Base-by-base conservation (phyloP, 305 asterid species). In the Rubia peregrina region DNA sequence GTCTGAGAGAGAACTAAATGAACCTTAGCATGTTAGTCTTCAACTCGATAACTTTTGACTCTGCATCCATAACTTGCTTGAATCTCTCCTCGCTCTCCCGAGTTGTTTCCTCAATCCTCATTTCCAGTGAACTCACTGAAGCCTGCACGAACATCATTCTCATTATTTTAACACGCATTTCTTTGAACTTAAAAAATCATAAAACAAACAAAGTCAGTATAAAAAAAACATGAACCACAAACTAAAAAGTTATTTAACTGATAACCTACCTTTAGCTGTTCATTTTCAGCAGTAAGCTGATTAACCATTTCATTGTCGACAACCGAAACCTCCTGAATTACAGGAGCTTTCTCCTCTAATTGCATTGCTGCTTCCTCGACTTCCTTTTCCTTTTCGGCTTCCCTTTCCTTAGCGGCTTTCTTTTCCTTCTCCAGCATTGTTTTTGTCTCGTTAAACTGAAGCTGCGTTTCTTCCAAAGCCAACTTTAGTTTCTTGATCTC, bases 11-110 rank as follows among this genome's bases (percentile, higher is more conserved):
- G n/a, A 60, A 60, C 40, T 24, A 60, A 60, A 40, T 38, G 42
- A 63, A 92, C 98, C 97, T 90, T 76, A 82, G 97, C 84, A 82
- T 86, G 65, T 74, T 78, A 59, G 88, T 85, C 87, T 92, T 90
- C 81, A 90, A 70, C 83, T 82, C 85, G 76, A 87, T 85, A 70
- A 88, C 79, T 77, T 81, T 83, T 57, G 91, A 77, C 80, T 92
- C 96, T 57, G 98, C 90, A 64, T 90, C 96, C 82, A 72, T 59
- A 30, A 88, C 87, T 80, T 86, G 97, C 80, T 84, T 84, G 75
- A 89, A 77, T 49, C 94, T 80, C 59, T 86, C 91, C 81, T 87
- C 91, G 68, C 94, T 82, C 70, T 87, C 80, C 71, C 78, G 89
- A 80, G 81, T 80, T 24, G 85, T 69, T 73, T 90, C 95, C 80